phyloP scores from a whole-genome alignment of 1,284 basidiomycete species.

The Puccinia polysora region DNA sequence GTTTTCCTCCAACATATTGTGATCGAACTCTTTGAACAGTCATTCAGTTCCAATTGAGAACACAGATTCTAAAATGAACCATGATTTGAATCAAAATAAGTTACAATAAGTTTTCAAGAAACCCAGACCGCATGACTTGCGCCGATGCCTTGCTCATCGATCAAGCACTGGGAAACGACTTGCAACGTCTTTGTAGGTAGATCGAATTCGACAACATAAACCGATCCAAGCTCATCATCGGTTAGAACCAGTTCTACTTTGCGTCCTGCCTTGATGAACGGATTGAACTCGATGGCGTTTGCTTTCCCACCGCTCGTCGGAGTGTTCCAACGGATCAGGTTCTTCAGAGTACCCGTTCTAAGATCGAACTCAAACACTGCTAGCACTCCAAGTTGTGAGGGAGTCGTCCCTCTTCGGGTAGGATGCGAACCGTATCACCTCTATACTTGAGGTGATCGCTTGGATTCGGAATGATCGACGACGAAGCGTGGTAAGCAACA shows the following conservation, averaged over 20 bases:
- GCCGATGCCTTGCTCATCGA: conserved; percentile 43
- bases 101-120: neutral
- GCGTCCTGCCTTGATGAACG: conserved; percentile 6
- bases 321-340: conserved; percentile 45
- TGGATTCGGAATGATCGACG: conserved; percentile 5
- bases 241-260: conserved; percentile 46
- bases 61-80: no score
- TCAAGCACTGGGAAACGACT: conserved; percentile 45
- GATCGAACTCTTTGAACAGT: no score
- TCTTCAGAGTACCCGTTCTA: neutral
- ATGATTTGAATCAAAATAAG: neutral
- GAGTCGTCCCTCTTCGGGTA: conserved; percentile 48
- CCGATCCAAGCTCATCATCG: conserved; percentile 48
- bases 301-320: conserved; percentile 51
- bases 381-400: conserved; percentile 45
- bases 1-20: no score
- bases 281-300: conserved; percentile 50
- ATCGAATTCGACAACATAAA: conserved; percentile 48
- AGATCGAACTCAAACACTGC: conserved; percentile 45
- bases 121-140: conserved; percentile 52
- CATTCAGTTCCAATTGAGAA: no score
- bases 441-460: conserved; percentile 44
- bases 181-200: neutral
- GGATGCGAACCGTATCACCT: conserved; percentile 50
- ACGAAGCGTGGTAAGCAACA: conserved; percentile 11